Evolutionary conservation across 371 early-diverging fungal genomes (phyloP).

Genomic region (Chytridiales sp.): DNA sequence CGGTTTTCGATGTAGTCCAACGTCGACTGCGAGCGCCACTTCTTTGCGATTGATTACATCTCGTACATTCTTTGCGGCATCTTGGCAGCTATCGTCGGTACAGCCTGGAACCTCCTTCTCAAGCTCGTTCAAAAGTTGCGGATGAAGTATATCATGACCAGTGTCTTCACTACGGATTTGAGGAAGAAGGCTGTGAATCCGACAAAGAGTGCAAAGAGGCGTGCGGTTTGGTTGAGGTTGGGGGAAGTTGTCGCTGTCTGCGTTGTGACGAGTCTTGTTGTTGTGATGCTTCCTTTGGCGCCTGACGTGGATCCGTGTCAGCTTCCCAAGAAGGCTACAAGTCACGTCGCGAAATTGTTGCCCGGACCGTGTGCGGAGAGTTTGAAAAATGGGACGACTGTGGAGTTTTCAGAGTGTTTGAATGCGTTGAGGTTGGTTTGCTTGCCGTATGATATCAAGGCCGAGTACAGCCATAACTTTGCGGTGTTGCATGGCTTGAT

Average conservation of each 20-base stretch:
- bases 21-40: conserved; percentile 15
- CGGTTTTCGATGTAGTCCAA: no score
- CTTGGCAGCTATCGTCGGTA: conserved; percentile 7
- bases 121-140: conserved; percentile 2
- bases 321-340: conserved; percentile 7
- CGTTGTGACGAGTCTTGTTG: conserved; percentile 32
- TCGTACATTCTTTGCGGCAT: conserved; percentile 20
- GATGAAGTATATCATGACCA: not conserved
- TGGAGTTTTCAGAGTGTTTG: conserved; percentile 11
- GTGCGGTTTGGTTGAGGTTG: no score
- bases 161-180: no score
- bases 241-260: conserved; percentile 33
- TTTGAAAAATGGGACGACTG: no score
- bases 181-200: no score
- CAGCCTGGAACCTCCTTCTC: conserved; percentile 4
- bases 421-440: conserved; percentile 16
- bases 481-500: no score
- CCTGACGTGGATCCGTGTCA: conserved; percentile 27
- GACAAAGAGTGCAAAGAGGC: no score
- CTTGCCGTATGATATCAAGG: conserved; percentile 21
- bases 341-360: conserved; percentile 13
- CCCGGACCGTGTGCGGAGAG: no score
- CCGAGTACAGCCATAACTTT: no score
- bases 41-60: conserved; percentile 13
- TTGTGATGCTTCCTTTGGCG: conserved; percentile 27